These are phyloP conservation scores for Chlorella sp. DNA, from an alignment of 139 green algal genomes.

Conservation along the genomic window DNA sequence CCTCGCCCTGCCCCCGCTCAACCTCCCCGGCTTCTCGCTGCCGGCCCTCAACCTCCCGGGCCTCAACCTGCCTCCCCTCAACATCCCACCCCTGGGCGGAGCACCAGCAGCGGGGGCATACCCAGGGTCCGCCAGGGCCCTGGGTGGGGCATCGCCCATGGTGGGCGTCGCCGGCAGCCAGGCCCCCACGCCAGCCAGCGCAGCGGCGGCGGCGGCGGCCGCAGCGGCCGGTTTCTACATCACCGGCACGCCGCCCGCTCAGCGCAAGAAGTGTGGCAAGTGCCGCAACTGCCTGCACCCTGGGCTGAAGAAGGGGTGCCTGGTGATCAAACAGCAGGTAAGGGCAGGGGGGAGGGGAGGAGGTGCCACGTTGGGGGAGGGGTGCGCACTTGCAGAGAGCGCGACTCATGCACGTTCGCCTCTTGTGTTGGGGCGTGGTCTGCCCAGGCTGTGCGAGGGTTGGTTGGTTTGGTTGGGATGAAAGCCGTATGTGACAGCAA, in stretches of 20 bases:
- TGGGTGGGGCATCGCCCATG: not conserved
- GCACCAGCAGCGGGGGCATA: not conserved
- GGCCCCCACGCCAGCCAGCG: not conserved
- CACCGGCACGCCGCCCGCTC: not conserved
- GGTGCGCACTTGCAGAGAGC: no score
- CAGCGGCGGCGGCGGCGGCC: not conserved
- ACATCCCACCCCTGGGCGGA: not conserved
- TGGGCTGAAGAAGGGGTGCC: slow-evolving; percentile 46
- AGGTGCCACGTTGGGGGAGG: no score
- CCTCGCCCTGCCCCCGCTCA: not conserved
- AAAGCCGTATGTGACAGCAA: no score
- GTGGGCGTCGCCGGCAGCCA: not conserved
- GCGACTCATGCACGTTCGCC: no score
- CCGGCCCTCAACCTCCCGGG: not conserved
- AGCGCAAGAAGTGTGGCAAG: slow-evolving; percentile 38
- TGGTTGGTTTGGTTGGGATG: no score
- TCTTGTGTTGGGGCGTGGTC: no score
- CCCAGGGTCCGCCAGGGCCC: not conserved
- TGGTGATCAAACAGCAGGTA: slow-evolving; percentile 34
- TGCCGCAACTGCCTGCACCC: slow-evolving; percentile 45
- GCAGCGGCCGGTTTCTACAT: not conserved
- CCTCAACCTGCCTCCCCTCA: slow-evolving; percentile 1
- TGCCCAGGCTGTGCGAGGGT: no score
- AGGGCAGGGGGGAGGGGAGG: not conserved
- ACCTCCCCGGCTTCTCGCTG: not conserved